A percentile compares a stretch with the other conserved stretches of the same genome.
phyloP scores from a whole-genome alignment of 352 stramenopile genomes.

The Phytophthora cryptogea region DNA sequence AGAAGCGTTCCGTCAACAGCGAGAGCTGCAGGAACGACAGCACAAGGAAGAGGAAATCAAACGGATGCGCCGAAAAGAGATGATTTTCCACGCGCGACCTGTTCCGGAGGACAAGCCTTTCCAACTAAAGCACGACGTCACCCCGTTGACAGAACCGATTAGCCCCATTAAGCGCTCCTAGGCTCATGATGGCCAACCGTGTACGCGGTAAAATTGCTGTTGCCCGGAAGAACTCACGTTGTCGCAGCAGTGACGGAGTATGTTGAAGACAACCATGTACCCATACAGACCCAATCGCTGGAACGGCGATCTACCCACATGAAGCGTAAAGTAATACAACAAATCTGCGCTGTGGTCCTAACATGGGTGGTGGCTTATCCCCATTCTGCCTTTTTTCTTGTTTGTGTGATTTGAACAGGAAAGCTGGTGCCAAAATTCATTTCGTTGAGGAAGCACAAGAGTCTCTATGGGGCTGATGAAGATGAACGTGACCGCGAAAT shows the following conservation, averaged over 20 bases:
- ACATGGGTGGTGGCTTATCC: slow-evolving; percentile 11
- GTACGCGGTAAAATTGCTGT: slow-evolving; percentile 4
- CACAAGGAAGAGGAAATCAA: slow-evolving; percentile 74
- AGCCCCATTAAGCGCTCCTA: slow-evolving; percentile 50
- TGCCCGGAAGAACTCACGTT: slow-evolving; percentile 10
- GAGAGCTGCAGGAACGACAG: slow-evolving; percentile 54
- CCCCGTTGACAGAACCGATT: slow-evolving; percentile 59
- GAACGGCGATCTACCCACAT: slow-evolving; percentile 18
- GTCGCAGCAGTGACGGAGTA: slow-evolving; percentile 3
- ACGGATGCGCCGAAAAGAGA: slow-evolving; percentile 65
- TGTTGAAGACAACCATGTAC: slow-evolving; percentile 26
- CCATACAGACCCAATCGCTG: slow-evolving; percentile 25
- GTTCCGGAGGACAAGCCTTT: slow-evolving; percentile 55
- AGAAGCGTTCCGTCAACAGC: slow-evolving; percentile 59
- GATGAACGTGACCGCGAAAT: slow-evolving; percentile 1
- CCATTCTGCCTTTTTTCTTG: slow-evolving; percentile 35
- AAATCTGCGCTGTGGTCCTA: slow-evolving; percentile 9
- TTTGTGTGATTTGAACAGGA: slow-evolving; percentile 18
- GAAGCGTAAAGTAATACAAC: slow-evolving; percentile 20
- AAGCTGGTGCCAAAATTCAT: background rate
- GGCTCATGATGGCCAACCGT: background rate
- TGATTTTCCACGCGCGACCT: slow-evolving; percentile 76
- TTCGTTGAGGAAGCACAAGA: background rate
- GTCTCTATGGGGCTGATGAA: background rate
- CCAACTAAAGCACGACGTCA: slow-evolving; percentile 48